Base-by-base conservation (phyloP, 2,329 filamentous ascomycete genomes). In the Metarhizium guizhouense region DNA sequence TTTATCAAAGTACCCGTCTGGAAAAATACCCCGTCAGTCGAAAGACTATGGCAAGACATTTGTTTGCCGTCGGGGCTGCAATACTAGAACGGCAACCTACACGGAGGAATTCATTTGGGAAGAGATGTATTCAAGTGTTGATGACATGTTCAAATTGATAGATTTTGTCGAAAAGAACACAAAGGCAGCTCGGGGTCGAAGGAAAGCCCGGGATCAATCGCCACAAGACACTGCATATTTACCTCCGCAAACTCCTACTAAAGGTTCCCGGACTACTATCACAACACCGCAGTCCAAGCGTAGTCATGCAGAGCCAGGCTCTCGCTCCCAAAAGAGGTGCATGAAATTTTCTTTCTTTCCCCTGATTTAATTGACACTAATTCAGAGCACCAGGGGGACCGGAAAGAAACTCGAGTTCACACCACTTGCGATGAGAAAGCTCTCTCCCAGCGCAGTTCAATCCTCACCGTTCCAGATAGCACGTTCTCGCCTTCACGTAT, bases 61-160 rank as follows among this genome's bases (percentile, higher is more conserved):
- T 65, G 74, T 97, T 51, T 97, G 94, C 66, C 85, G 92, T 53
- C 80, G 93, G 68, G 94, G 90, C 25, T 95, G 92, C 65, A 95
- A 95, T 67, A 88, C 89, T 13, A 79, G 91, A 57, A 95, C 92
- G 29, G 87, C 90, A 20, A 91, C 85, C 25, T 99, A 97, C 68
- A 96, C 93, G 0, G 84, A 94, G 14, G 91, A 96, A 63, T 96
- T 99, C 61, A 69, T 82, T 1, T 99, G 94, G 94, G 91, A 96
- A 66, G 84, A 96, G 47, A 72, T 95, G 2, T 95, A 90, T 63
- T 76, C 75, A 0, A 84, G 84, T n/a, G 76, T 76, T 36, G 75
- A 77, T 25, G 77, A 85, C n/a, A 77, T 96, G 34, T 79, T 81
- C 51, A 67, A 76, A 5, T 70, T 96, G 48, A 76, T 88, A 40